phyloP scores from a whole-genome alignment of 352 stramenopile genomes.

The Pythium dissotocum region DNA sequence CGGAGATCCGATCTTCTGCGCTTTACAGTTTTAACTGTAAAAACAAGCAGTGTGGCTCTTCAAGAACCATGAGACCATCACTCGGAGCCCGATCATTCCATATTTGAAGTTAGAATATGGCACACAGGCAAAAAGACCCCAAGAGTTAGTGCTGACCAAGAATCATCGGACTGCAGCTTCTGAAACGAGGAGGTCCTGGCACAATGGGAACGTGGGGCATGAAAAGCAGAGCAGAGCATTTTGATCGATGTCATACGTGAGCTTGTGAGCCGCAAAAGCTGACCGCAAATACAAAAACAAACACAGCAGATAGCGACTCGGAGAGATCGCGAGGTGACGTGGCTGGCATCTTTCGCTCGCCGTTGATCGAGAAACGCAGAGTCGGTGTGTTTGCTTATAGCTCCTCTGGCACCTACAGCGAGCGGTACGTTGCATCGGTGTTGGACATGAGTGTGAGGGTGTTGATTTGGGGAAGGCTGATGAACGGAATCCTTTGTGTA shows the following conservation, averaged over 20 bases:
- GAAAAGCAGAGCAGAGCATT: background rate
- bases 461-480: background rate
- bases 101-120: constrained; percentile 18
- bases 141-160: background rate
- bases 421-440: constrained; percentile 35
- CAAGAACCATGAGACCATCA: constrained; percentile 7
- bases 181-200: no score
- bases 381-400: no score
- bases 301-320: no score
- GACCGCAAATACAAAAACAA: constrained; percentile 6
- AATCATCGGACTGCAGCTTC: no score
- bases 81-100: background rate
- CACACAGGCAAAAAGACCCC: constrained; percentile 7
- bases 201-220: background rate
- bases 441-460: background rate
- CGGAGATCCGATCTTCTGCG: background rate
- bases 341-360: background rate
- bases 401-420: constrained; percentile 35
- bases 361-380: background rate
- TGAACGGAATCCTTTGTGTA: background rate
- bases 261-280: background rate
- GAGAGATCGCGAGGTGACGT: background rate
- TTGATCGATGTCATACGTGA: constrained; percentile 1
- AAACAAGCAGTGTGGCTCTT: constrained; percentile 9
- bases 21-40: background rate